A percentile compares a stretch with the other conserved stretches of the same genome.
phyloP scores from a whole-genome alignment of 2,329 filamentous ascomycete species.

The Ophiostoma triangulosporum region DNA sequence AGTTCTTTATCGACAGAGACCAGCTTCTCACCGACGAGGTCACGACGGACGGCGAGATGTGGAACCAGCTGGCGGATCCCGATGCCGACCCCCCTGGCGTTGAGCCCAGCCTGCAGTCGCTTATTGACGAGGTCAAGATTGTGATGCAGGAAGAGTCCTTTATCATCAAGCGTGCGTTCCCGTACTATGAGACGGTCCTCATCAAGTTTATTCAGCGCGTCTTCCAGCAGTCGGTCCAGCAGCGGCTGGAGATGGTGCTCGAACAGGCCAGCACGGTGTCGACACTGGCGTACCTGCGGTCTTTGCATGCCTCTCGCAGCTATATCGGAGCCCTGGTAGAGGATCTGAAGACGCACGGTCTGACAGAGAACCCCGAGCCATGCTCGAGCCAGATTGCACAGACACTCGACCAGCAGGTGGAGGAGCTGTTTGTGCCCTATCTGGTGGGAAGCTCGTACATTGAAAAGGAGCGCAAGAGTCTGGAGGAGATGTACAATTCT shows the following conservation, averaged over 20 bases:
- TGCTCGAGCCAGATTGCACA: slow-evolving; percentile 73
- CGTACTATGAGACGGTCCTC: slow-evolving; percentile 88
- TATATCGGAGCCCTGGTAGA: slow-evolving; percentile 84
- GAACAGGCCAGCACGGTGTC: slow-evolving; percentile 91
- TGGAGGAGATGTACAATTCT: slow-evolving; percentile 78
- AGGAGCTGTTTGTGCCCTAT: slow-evolving; percentile 64
- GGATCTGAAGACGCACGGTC: slow-evolving; percentile 81
- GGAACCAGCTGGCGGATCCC: slow-evolving; percentile 88
- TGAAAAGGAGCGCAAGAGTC: slow-evolving; percentile 51
- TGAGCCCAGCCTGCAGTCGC: slow-evolving; percentile 79
- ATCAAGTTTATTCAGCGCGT: slow-evolving; percentile 88
- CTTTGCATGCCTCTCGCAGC: slow-evolving; percentile 75
- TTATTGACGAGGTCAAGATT: slow-evolving; percentile 87
- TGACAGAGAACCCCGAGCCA: slow-evolving; percentile 89
- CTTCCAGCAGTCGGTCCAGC: slow-evolving; percentile 96
- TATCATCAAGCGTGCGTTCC: slow-evolving; percentile 92
- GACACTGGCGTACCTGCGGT: slow-evolving; percentile 79
- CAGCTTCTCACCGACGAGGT: slow-evolving; percentile 85
- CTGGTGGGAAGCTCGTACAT: slow-evolving; percentile 57
- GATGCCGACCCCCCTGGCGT: slow-evolving; percentile 85
- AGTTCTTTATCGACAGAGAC: slow-evolving; percentile 95
- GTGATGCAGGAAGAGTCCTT: slow-evolving; percentile 95
- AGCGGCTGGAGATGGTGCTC: slow-evolving; percentile 85
- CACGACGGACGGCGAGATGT: slow-evolving; percentile 58
- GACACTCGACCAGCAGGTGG: slow-evolving; percentile 60